Evolutionary conservation across 225 moss, liverwort and hornwort genomes (phyloP), one percentile per base, ranked within the genome.

Genomic region (Physcomitrium patens): DNA sequence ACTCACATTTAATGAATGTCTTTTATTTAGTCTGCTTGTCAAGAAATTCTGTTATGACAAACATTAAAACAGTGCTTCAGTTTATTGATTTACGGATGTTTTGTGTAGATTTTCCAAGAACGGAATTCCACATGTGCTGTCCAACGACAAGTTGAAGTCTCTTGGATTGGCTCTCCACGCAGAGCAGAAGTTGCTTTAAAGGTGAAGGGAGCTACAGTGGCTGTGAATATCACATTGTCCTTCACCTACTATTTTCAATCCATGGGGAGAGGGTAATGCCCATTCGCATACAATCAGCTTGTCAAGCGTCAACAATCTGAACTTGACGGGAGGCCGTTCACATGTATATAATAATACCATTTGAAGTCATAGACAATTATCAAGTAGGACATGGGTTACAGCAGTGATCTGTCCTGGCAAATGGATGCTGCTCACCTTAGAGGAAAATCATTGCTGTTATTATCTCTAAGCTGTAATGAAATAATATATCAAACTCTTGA

Each of bases 81-180:
- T 45, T 5, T 47, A 67, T 43, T 62, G 43, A 13, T 20, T 26
- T 48, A 27, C 41, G 9, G 28, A 10, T 37, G 18, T 41, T 0
- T 28, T 27, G 60, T 73, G 80, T 85, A 88, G 88, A 59, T 83
- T 88, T 76, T 85, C 85, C 0, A 85, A 83, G 69, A 83, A 77
- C 18, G 88, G 85, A 49, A 50, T 74, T 7, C 76, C 84, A 10
- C 85, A 86, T 73, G 66, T 83, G 0, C 52, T 88, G 67, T 78
- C 83, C 1, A 88, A 88, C 41, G 73, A 70, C 46, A 88, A 88
- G 56, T 74, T 80, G 70, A 78, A 75, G 31, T 37, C 31, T 37
- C 31, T 49, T 49, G 49, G 65, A 48, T 14, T 77, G 66, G 51
- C 60, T 8, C 45, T 67, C 27, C 12, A 22, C 6, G 64, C 6